Evolutionary conservation across 257 asterid species (phyloP), one percentile per base, ranked within the genome.

Genomic region (Ophiorrhiza pumila): DNA sequence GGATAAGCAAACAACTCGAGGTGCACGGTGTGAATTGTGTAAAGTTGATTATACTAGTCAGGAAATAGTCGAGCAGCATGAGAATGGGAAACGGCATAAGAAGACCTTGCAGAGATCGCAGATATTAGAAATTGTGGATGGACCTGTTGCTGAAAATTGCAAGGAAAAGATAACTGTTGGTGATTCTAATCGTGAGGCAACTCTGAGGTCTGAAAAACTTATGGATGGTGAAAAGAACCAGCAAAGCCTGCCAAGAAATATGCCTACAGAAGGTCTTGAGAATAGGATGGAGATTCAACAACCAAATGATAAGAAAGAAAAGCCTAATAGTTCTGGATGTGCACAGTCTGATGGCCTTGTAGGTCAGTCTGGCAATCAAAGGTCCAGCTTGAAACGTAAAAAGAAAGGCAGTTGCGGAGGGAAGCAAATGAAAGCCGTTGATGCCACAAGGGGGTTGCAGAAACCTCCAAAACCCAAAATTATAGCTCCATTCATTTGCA

Each of bases 81-180:
- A 71, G 62, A 78, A 7, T 1, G 85, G 85, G 29, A 81, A 81
- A 56, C 73, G 82, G 11, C 85, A 81, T 65, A 46, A 71, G 65
- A 81, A 49, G 71, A 74, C 71, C 55, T 56, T 81, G 73, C 62
- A 35, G 27, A 78, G 43, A 65, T 56, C 50, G 29, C 82, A 71
- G 67, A 41, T 41, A 43, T 53, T 7, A 52, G 63, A 53, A n/a
- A 56, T 27, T 20, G 53, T 18, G n/a, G 45, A 57, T 52, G 20
- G 20, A 57, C 29, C 63, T 34, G 62, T 43, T 15, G 27, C 71
- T 29, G 70, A 67, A 71, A 1, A 5, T 5, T 55, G 5, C 50
- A 60, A 72, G 14, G 35, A 9, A 22, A 65, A 61, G 72, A 68
- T 31, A 25, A 49, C 71, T 45, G 69, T 37, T 65, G 68, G 11